These are phyloP conservation scores for Schizosaccharomyces octosporus DNA, from an alignment of 805 yeast species.

Conservation along the genomic window DNA sequence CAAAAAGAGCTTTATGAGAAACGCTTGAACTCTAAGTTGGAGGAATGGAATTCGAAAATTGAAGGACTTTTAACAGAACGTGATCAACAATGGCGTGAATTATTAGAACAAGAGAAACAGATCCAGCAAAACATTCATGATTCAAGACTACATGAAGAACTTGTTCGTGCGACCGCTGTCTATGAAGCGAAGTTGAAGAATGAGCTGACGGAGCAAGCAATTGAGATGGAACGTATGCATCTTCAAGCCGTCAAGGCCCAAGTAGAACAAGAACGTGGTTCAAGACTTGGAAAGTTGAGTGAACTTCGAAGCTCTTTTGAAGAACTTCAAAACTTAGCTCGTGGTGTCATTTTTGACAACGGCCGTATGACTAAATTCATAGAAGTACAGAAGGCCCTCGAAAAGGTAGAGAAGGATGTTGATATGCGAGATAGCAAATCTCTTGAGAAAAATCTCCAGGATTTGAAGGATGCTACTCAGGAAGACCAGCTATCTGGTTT, in stretches of 20 bases:
- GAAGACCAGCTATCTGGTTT: not conserved
- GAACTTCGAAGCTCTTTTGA: slow-evolving; percentile 21
- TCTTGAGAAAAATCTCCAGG: too few species aligned
- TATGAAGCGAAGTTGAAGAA: slow-evolving; percentile 45
- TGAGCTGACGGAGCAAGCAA: slow-evolving; percentile 34
- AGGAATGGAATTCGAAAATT: slow-evolving; percentile 28
- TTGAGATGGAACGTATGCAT: slow-evolving; percentile 14
- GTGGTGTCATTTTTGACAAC: not conserved
- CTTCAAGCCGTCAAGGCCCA: slow-evolving; percentile 6
- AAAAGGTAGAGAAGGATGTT: not conserved
- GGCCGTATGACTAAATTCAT: not conserved
- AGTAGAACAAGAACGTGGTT: slow-evolving; percentile 52
- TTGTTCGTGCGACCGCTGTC: slow-evolving; percentile 43
- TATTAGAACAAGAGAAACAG: slow-evolving; percentile 26
- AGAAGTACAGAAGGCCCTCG: not conserved
- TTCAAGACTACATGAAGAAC: slow-evolving; percentile 10
- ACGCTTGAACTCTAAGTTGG: slow-evolving; percentile 3
- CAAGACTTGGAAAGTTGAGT: slow-evolving; percentile 45
- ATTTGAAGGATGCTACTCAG: not conserved
- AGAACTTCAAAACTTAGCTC: not conserved
- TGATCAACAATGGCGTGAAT: slow-evolving; percentile 27
- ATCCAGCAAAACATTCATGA: slow-evolving; percentile 30
- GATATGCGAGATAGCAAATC: not conserved
- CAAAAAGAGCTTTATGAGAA: not conserved
- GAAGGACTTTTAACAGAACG: slow-evolving; percentile 14